phyloP scores from a whole-genome alignment of 305 asterid species.

The Solanum hybrid region DNA sequence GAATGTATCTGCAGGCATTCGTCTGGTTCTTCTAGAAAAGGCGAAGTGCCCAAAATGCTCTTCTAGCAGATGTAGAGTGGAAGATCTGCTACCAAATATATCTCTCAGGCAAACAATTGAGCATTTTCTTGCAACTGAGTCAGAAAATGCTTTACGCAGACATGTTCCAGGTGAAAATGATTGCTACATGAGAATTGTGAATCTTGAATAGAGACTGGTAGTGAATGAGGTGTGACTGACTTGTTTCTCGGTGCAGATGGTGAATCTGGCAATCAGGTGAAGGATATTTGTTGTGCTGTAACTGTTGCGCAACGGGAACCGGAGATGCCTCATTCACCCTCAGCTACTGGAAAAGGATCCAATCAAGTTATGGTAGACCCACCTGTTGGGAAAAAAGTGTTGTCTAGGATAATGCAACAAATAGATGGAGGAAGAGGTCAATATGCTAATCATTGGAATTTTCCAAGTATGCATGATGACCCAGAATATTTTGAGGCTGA shows the following conservation, averaged over 20 bases:
- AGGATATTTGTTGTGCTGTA: conserved; percentile 36
- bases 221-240: conserved; percentile 4
- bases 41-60: conserved; percentile 75
- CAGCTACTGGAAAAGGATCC: conserved; percentile 65
- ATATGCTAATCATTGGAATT: conserved; percentile 17
- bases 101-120: conserved; percentile 62
- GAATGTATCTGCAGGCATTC: conserved; percentile 44
- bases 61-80: conserved; percentile 48
- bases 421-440: conserved; percentile 17
- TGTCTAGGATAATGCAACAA: conserved; percentile 23
- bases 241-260: conserved; percentile 51
- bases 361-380: conserved; percentile 42
- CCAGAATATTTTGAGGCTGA: conserved; percentile 42
- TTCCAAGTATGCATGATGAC: conserved; percentile 22
- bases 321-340: conserved; percentile 61
- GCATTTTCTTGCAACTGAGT: conserved; percentile 49
- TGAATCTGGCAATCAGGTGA: conserved; percentile 76
- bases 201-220: background rate
- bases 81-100: conserved; percentile 70
- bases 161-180: conserved; percentile 57
- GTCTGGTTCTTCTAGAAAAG: conserved; percentile 48
- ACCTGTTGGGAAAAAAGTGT: conserved; percentile 16
- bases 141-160: conserved; percentile 39
- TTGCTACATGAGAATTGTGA: background rate
- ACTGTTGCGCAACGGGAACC: conserved; percentile 39